These are phyloP conservation scores for Cucurbita ficifolia DNA, from an alignment of 306 rosid genomes.

Conservation along the genomic window DNA sequence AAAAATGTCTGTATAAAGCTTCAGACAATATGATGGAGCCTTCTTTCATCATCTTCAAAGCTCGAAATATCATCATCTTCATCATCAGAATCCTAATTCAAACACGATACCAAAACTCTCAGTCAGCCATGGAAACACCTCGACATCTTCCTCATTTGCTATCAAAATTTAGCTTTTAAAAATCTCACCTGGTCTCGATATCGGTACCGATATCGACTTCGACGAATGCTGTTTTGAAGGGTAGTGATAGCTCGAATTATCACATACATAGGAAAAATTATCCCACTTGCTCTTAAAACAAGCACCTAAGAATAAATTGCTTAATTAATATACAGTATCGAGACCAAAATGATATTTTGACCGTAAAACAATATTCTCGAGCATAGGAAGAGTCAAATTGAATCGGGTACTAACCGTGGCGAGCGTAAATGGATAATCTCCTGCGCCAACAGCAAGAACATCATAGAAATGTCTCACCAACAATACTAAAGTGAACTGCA, in stretches of 20 bases:
- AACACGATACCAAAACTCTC: background rate
- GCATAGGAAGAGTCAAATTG: background rate
- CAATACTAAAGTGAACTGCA: slow-evolving; percentile 61
- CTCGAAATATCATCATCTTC: slow-evolving; percentile 26
- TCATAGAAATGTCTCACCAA: slow-evolving; percentile 57
- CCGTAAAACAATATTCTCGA: background rate
- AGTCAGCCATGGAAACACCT: background rate
- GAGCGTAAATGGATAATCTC: slow-evolving; percentile 69
- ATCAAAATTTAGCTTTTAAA: background rate
- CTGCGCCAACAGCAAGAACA: slow-evolving; percentile 30
- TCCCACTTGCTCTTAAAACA: slow-evolving; percentile 52
- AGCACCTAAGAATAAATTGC: slow-evolving; percentile 15
- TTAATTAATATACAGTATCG: background rate
- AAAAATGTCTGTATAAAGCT: background rate
- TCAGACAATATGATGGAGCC: slow-evolving; percentile 15
- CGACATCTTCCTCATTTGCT: background rate
- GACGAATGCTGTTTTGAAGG: slow-evolving; percentile 26
- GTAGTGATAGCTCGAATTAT: slow-evolving; percentile 34
- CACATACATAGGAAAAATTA: slow-evolving; percentile 70
- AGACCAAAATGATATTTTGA: too few relatives aligned
- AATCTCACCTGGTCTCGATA: slow-evolving; percentile 5
- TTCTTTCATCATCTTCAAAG: slow-evolving; percentile 23
- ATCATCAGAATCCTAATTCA: slow-evolving; percentile 29
- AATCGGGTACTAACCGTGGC: slow-evolving; percentile 36
- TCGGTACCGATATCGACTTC: slow-evolving; percentile 6